Conservation (phyloP, 225 moss, liverwort and hornwort genomes). For the Sphagnum contortum region DNA sequence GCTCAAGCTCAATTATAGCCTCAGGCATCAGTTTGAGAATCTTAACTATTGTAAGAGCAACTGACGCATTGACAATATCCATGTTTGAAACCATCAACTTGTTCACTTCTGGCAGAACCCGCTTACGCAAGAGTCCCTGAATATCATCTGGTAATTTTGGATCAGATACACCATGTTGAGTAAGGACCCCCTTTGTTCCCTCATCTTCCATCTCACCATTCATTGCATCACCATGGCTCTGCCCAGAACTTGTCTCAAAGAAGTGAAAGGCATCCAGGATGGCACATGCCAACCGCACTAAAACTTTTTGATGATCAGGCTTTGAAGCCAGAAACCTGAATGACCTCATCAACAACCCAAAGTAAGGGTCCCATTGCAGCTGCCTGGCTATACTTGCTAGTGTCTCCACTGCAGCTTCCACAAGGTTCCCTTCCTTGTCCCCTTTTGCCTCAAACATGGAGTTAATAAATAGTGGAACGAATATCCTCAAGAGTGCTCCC, state of each 20-base stretch:
- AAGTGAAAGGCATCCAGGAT: constrained; percentile 86
- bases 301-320: constrained; percentile 67
- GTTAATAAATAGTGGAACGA: constrained; percentile 84
- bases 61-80: constrained; percentile 84
- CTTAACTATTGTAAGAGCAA: constrained; percentile 79
- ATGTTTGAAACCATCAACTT: constrained; percentile 80
- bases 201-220: constrained; percentile 4
- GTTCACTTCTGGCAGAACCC: constrained; percentile 72
- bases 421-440: constrained; percentile 92
- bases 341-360: constrained; percentile 76
- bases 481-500: constrained; percentile 81
- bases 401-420: constrained; percentile 64
- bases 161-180: constrained; percentile 1
- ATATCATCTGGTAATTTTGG: constrained; percentile 44
- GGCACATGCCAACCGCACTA: constrained; percentile 69
- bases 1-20: constrained; percentile 65
- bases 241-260: constrained; percentile 25
- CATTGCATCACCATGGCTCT: constrained; percentile 6
- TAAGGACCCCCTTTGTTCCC: background rate
- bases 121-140: constrained; percentile 47
- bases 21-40: constrained; percentile 77
- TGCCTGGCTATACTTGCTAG: constrained; percentile 65
- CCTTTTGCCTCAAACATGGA: constrained; percentile 89
- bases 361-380: constrained; percentile 86
- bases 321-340: constrained; percentile 68